phyloP scores from a whole-genome alignment of 768 basidiomycete species.

The Phylloporus sp. region DNA sequence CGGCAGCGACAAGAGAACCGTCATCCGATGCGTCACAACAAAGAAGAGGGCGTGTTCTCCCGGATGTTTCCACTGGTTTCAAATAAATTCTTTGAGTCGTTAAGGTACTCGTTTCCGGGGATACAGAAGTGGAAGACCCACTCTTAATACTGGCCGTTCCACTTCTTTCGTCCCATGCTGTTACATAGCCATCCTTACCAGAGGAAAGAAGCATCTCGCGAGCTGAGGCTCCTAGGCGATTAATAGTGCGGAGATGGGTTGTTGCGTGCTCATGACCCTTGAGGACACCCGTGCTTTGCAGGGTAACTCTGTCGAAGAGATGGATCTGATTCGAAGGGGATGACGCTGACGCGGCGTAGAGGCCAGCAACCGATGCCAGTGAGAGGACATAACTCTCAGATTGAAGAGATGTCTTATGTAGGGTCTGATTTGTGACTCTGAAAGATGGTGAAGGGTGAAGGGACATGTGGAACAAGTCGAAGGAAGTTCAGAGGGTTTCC shows the following conservation, averaged over 20 bases:
- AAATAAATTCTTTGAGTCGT: constrained; percentile 36
- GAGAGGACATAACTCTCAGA: constrained; percentile 58
- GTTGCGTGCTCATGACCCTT: constrained; percentile 56
- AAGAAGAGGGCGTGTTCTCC: constrained; percentile 45
- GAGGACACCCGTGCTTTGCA: constrained; percentile 45
- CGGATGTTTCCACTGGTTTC: constrained; percentile 46
- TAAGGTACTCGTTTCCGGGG: constrained; percentile 17
- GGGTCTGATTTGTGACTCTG: constrained; percentile 15
- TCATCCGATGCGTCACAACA: constrained; percentile 69
- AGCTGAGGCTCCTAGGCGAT: constrained; percentile 38
- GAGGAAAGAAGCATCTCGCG: constrained; percentile 55
- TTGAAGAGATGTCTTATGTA: constrained; percentile 34
- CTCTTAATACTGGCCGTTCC: constrained; percentile 51
- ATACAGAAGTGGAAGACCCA: constrained; percentile 34
- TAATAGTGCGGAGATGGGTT: constrained; percentile 48
- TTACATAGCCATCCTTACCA: constrained; percentile 68
- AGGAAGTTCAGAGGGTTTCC: constrained; percentile 16
- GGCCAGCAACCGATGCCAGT: constrained; percentile 44
- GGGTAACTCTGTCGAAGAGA: constrained; percentile 57
- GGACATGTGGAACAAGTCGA: constrained; percentile 19
- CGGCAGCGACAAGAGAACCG: constrained; percentile 73
- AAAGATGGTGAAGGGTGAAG: constrained; percentile 20
- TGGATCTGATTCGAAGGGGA: constrained; percentile 62
- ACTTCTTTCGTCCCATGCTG: constrained; percentile 71
- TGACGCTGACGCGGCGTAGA: constrained; percentile 61